Conservation (phyloP, 75 land plant genomes). For the Pinus albicaulis region DNA sequence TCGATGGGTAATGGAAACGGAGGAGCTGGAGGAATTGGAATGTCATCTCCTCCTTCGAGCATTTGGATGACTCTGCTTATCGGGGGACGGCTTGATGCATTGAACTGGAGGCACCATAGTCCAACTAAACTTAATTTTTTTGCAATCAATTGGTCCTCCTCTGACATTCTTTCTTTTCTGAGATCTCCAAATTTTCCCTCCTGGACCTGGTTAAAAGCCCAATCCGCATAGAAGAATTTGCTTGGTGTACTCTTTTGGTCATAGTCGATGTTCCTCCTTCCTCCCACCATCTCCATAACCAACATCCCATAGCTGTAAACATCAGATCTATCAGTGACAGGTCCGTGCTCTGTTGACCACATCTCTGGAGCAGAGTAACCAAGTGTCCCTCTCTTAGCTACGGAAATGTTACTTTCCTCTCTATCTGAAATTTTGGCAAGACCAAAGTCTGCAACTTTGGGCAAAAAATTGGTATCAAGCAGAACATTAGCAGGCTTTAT, state of each 20-base stretch:
- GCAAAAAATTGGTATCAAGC: constrained; percentile 65
- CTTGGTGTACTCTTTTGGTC: constrained; percentile 26
- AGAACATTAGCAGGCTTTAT: too few species aligned
- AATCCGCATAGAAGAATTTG: constrained; percentile 42
- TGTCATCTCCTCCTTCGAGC: constrained; percentile 61
- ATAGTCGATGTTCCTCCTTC: constrained; percentile 69
- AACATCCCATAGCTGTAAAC: constrained; percentile 90
- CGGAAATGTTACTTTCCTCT: constrained; percentile 25
- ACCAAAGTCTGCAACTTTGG: constrained; percentile 89
- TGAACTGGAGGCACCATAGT: constrained; percentile 85
- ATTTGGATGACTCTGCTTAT: constrained; percentile 82
- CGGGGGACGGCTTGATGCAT: constrained; percentile 66
- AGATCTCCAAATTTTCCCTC: constrained; percentile 56
- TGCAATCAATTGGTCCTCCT: constrained; percentile 26
- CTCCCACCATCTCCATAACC: constrained; percentile 77
- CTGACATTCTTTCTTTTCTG: constrained; percentile 27
- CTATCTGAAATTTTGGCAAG: constrained; percentile 63
- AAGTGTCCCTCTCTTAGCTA: constrained; percentile 54
- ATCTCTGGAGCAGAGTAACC: constrained; percentile 92
- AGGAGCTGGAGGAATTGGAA: constrained; percentile 67
- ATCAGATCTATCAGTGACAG: constrained; percentile 79
- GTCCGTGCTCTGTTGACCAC: constrained; percentile 50
- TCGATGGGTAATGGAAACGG: too few species aligned
- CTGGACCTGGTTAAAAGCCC: constrained; percentile 77
- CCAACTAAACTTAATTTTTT: constrained; percentile 55